A percentile compares a stretch with the other conserved stretches of the same genome.
These are phyloP conservation scores for Solanum hybrid DNA, from an alignment of 305 asterid species.

Conservation along the genomic window DNA sequence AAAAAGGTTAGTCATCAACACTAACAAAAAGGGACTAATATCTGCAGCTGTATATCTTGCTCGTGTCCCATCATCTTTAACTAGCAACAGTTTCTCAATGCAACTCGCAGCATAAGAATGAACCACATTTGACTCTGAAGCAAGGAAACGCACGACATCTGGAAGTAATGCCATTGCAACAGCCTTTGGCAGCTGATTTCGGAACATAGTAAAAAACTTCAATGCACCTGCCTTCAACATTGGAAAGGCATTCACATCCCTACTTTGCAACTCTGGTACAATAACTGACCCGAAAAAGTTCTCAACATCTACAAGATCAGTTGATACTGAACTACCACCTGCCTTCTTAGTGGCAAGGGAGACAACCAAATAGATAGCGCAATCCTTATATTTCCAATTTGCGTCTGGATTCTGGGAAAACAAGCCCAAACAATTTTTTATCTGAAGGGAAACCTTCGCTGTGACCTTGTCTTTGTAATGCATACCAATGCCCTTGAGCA, in stretches of 20 bases:
- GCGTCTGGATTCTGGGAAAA: conserved; percentile 57
- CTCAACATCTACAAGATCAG: conserved; percentile 86
- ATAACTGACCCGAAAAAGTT: conserved; percentile 74
- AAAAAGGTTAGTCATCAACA: conserved; percentile 75
- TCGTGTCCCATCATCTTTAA: conserved; percentile 70
- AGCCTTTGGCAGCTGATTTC: conserved; percentile 68
- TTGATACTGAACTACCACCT: conserved; percentile 65
- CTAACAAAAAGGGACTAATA: conserved; percentile 56
- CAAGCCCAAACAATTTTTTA: conserved; percentile 54
- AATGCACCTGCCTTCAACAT: conserved; percentile 90
- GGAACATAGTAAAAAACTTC: conserved; percentile 87
- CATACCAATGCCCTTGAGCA: conserved; percentile 79
- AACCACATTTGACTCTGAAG: conserved; percentile 74
- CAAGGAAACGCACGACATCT: conserved; percentile 72
- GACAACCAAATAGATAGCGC: conserved; percentile 86
- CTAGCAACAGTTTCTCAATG: conserved; percentile 80
- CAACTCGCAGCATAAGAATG: conserved; percentile 98
- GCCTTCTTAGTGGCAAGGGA: conserved; percentile 86
- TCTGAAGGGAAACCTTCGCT: conserved; percentile 62
- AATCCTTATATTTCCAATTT: conserved; percentile 95
- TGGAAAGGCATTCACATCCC: conserved; percentile 67
- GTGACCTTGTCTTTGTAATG: conserved; percentile 73
- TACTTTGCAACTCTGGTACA: conserved; percentile 81
- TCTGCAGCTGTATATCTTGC: conserved; percentile 72
- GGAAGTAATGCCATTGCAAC: conserved; percentile 67